Conservation (phyloP, 192 early-diverging fungal genomes). For the Entomortierella chlamydospora region DNA sequence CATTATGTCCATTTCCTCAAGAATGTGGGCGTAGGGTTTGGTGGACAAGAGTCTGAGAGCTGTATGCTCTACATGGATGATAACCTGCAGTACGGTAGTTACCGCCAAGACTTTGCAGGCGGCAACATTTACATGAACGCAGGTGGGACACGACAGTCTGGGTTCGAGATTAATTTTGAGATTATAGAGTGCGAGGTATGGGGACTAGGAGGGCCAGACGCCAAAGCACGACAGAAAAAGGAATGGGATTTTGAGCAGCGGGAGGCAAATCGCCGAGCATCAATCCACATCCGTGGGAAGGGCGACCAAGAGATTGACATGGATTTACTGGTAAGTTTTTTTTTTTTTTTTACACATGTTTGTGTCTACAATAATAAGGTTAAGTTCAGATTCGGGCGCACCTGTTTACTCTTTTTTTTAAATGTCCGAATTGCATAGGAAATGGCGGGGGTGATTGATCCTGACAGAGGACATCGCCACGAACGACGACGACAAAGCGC, state of each 20-base stretch:
- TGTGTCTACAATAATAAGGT: background rate
- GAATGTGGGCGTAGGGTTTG: constrained; percentile 50
- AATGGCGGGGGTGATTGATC: constrained; percentile 43
- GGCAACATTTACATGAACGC: constrained; percentile 37
- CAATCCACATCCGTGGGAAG: constrained; percentile 54
- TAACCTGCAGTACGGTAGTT: constrained; percentile 58
- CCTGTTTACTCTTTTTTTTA: background rate
- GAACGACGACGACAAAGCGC: constrained; percentile 23
- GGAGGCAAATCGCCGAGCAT: constrained; percentile 57
- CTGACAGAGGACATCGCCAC: constrained; percentile 39
- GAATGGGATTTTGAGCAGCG: constrained; percentile 65
- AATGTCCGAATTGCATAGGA: constrained; percentile 16
- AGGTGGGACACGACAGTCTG: constrained; percentile 12
- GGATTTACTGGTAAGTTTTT: constrained; percentile 35
- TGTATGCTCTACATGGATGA: constrained; percentile 61
- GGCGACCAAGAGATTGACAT: constrained; percentile 58
- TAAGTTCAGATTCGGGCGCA: too few species aligned
- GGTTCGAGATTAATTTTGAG: constrained; percentile 57
- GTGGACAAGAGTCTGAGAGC: constrained; percentile 30
- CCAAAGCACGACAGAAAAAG: constrained; percentile 52
- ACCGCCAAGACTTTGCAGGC: constrained; percentile 54
- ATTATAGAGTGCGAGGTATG: constrained; percentile 63
- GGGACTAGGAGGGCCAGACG: constrained; percentile 60
- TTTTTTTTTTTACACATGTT: background rate
- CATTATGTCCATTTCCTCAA: constrained; percentile 44